These are phyloP conservation scores for Holtermannia corniformis DNA, from an alignment of 768 basidiomycete species.

Conservation along the genomic window DNA sequence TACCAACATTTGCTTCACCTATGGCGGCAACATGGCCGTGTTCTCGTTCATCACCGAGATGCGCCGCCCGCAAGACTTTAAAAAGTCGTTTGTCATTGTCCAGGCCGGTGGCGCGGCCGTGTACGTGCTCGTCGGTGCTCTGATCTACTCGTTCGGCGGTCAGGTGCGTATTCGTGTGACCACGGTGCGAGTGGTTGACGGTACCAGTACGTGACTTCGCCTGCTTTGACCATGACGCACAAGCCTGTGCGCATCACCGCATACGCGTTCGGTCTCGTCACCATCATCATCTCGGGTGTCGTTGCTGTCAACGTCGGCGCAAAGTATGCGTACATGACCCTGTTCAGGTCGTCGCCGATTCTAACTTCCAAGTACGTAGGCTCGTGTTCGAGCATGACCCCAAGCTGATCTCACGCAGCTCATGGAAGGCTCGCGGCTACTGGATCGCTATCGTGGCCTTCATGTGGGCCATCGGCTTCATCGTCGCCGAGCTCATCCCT, in stretches of 20 bases:
- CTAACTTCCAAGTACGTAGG: slow-evolving; percentile 14
- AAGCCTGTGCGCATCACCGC: slow-evolving; percentile 15
- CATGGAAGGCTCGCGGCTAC: slow-evolving; percentile 10
- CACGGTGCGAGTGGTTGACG: neutral
- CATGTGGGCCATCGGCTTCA: slow-evolving; percentile 22
- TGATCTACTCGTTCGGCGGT: slow-evolving; percentile 23
- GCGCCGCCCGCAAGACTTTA: slow-evolving; percentile 23
- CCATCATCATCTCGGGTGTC: slow-evolving; percentile 20
- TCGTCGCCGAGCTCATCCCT: slow-evolving; percentile 22
- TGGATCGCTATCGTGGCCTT: slow-evolving; percentile 17
- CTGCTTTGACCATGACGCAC: slow-evolving; percentile 23
- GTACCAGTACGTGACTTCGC: slow-evolving; percentile 14
- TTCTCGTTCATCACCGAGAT: slow-evolving; percentile 27
- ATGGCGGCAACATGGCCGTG: slow-evolving; percentile 23
- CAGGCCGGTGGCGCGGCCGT: slow-evolving; percentile 11
- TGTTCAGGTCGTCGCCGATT: slow-evolving; percentile 15
- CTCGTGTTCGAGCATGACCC: neutral
- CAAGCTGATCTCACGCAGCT: neutral
- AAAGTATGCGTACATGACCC: slow-evolving; percentile 19
- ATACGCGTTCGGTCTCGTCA: slow-evolving; percentile 18
- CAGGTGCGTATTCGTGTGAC: neutral
- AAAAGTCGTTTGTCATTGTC: slow-evolving; percentile 22
- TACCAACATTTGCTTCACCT: slow-evolving; percentile 24
- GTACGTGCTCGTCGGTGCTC: slow-evolving; percentile 17
- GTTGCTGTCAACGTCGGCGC: slow-evolving; percentile 24